phyloP scores from a whole-genome alignment of 768 basidiomycete species.

The Serendipita vermifera region DNA sequence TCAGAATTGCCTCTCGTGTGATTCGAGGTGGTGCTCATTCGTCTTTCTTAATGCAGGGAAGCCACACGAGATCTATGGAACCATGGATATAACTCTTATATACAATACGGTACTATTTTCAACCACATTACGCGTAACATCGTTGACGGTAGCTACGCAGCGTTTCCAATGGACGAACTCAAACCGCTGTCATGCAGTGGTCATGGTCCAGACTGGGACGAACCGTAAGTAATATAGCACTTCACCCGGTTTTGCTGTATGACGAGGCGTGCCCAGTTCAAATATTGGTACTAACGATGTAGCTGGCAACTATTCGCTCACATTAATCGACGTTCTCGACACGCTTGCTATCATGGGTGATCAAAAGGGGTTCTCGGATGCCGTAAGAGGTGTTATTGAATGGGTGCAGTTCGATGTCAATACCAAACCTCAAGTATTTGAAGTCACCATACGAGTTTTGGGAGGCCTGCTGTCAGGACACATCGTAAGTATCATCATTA shows the following conservation, averaged over 20 bases:
- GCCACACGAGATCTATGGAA: conserved; percentile 70
- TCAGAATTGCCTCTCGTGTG: conserved; percentile 43
- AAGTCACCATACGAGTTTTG: conserved; percentile 87
- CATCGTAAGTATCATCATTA: conserved; percentile 27
- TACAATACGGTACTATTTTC: conserved; percentile 52
- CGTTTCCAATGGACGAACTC: conserved; percentile 86
- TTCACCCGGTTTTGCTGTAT: neutral
- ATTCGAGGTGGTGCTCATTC: conserved; percentile 26
- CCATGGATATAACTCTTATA: conserved; percentile 82
- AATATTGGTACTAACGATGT: conserved; percentile 85
- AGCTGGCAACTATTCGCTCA: conserved; percentile 79
- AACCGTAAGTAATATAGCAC: conserved; percentile 44
- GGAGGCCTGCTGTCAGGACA: conserved; percentile 84
- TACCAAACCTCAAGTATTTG: conserved; percentile 96
- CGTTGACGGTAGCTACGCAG: no score
- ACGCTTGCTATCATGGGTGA: conserved; percentile 83
- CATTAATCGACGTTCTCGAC: conserved; percentile 51
- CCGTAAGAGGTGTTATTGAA: conserved; percentile 66
- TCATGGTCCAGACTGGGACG: conserved; percentile 74
- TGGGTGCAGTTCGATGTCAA: conserved; percentile 87
- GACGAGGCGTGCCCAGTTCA: conserved; percentile 27
- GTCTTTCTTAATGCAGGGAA: conserved; percentile 33
- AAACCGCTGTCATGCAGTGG: conserved; percentile 78
- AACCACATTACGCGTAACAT: conserved; percentile 1
- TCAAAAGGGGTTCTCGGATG: conserved; percentile 63